Conservation (phyloP, 1,284 basidiomycete species). For the Apiotrichum sp. region DNA sequence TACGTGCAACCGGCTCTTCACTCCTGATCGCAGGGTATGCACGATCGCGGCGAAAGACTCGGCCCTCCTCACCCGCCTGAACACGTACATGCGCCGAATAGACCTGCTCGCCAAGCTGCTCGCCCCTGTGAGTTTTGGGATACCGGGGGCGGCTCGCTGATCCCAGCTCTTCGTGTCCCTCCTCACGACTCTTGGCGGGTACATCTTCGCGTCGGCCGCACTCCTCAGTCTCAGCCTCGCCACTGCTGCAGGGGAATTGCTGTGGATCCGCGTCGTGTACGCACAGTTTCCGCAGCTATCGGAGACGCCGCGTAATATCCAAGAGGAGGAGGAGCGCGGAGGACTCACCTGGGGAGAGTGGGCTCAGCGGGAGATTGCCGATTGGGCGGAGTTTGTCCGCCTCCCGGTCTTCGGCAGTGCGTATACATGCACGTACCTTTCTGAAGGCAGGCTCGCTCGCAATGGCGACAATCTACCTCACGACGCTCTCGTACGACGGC, state of each 20-base stretch:
- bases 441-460: conserved; percentile 32
- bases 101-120: conserved; percentile 50
- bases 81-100: conserved; percentile 48
- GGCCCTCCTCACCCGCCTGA: conserved; percentile 34
- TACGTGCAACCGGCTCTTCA: conserved; percentile 8
- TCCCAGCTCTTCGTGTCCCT: conserved; percentile 48
- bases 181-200: conserved; percentile 40
- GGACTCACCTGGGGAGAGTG: background rate
- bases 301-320: background rate
- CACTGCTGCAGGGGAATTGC: conserved; percentile 34
- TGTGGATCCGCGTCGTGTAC: conserved; percentile 47
- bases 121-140: conserved; percentile 34
- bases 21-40: conserved; percentile 34
- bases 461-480: conserved; percentile 49
- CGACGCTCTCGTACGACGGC: conserved; percentile 49
- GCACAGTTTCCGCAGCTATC: conserved; percentile 24
- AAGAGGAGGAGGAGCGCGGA: background rate
- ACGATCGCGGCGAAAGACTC: conserved; percentile 39
- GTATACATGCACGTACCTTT: conserved; percentile 5
- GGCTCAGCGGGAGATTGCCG: conserved; percentile 20
- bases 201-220: conserved; percentile 28
- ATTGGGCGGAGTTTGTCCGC: conserved; percentile 47
- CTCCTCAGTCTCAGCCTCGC: conserved; percentile 30
- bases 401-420: conserved; percentile 48
- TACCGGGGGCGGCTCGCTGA: background rate